Conservation (phyloP, 768 basidiomycete species). For the Lyophyllum decastes region DNA sequence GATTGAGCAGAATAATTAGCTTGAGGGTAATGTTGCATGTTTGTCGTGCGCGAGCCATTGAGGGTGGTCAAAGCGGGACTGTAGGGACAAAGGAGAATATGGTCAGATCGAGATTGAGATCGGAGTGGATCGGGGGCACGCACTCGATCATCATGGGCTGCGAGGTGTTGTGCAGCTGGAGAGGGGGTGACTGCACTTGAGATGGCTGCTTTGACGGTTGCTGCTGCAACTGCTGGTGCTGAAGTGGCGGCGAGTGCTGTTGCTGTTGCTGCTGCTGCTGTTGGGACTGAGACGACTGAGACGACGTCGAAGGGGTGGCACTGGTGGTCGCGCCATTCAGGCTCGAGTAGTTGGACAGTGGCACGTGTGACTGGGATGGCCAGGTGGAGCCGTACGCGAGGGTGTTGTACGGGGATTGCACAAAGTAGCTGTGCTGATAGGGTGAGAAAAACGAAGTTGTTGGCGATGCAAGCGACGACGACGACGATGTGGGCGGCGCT, state of each 20-base stretch:
- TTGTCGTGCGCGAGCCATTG: slow-evolving; percentile 38
- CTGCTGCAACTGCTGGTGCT: slow-evolving; percentile 26
- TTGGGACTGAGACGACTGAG: slow-evolving; percentile 21
- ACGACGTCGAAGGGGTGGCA: slow-evolving; percentile 31
- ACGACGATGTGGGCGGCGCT: slow-evolving; percentile 26
- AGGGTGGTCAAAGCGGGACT: slow-evolving; percentile 66
- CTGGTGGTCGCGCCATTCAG: slow-evolving; percentile 73
- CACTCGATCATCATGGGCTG: slow-evolving; percentile 72
- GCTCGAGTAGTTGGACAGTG: slow-evolving; percentile 75
- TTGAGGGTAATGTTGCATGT: slow-evolving; percentile 44
- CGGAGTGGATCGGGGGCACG: slow-evolving; percentile 28
- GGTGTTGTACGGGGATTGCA: slow-evolving; percentile 50
- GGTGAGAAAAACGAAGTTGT: slow-evolving; percentile 42
- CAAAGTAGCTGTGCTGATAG: slow-evolving; percentile 44
- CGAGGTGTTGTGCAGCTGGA: slow-evolving; percentile 27
- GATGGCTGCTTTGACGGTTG: slow-evolving; percentile 27
- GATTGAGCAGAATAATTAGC: slow-evolving; percentile 39
- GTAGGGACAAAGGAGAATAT: slow-evolving; percentile 1
- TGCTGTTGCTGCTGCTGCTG: slow-evolving; percentile 25
- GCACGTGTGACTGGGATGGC: slow-evolving; percentile 45
- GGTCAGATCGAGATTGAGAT: slow-evolving; percentile 14
- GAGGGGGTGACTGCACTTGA: slow-evolving; percentile 27
- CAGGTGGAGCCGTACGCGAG: slow-evolving; percentile 58
- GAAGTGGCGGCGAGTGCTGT: slow-evolving; percentile 13
- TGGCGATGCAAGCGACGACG: slow-evolving; percentile 43